A percentile compares a stretch with the other conserved stretches of the same genome.
These are phyloP conservation scores for Apophysomyces elegans DNA, from an alignment of 371 early-diverging fungal species.

Conservation along the genomic window DNA sequence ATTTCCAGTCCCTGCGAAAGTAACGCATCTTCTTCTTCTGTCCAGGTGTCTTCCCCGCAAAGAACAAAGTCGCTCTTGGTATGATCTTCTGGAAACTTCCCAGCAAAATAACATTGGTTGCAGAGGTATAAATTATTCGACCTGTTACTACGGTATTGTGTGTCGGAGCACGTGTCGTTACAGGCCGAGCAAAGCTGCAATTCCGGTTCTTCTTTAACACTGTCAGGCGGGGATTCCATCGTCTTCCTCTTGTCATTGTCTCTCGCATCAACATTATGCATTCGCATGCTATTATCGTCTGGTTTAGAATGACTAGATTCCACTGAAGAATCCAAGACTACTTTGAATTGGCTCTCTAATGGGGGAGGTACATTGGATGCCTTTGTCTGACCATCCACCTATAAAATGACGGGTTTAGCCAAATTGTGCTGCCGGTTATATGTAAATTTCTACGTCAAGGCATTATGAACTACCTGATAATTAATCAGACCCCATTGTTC, in stretches of 20 bases:
- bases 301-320: not conserved
- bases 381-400: slow-evolving; percentile 89
- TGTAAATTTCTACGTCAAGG: too few species aligned
- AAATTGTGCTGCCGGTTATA: slow-evolving; percentile 34
- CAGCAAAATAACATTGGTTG: slow-evolving; percentile 79
- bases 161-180: slow-evolving; percentile 74
- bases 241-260: not conserved
- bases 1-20: slow-evolving; percentile 38
- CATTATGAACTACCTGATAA: slow-evolving; percentile 83
- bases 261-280: not conserved
- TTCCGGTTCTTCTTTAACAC: slow-evolving; percentile 1
- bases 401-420: slow-evolving; percentile 64
- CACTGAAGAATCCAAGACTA: slow-evolving; percentile 24
- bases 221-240: not conserved
- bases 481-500: slow-evolving; percentile 99
- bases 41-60: slow-evolving; percentile 31
- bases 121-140: slow-evolving; percentile 71
- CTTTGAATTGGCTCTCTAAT: slow-evolving; percentile 87
- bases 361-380: slow-evolving; percentile 87
- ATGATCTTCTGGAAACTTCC: slow-evolving; percentile 82
- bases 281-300: slow-evolving; percentile 2
- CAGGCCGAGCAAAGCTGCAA: slow-evolving; percentile 72
- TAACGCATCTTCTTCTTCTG: slow-evolving; percentile 38
- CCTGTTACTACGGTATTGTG: slow-evolving; percentile 73
- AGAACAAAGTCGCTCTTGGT: slow-evolving; percentile 80